phyloP scores from a whole-genome alignment of 306 rosid species.

The Quercus mongolica region DNA sequence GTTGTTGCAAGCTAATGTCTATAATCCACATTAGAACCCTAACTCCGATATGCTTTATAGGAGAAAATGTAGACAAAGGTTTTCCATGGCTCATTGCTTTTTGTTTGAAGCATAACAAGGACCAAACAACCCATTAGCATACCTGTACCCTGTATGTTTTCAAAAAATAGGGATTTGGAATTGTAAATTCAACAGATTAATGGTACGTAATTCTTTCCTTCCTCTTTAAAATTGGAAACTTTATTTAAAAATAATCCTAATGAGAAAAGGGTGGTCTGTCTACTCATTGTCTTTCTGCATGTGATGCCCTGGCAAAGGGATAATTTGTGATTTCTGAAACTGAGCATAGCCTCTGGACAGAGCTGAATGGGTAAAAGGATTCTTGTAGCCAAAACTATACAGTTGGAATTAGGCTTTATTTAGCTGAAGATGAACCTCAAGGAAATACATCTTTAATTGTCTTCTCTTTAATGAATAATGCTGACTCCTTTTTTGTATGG shows the following conservation, averaged over 20 bases:
- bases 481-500: not conserved
- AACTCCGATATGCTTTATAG: not conserved
- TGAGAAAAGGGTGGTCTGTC: not conserved
- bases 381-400: not conserved
- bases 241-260: not conserved
- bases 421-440: not conserved
- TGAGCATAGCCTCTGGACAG: not conserved
- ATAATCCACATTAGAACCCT: not conserved
- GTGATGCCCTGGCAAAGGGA: not conserved
- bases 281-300: not conserved
- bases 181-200: not conserved
- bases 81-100: not conserved
- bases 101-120: not conserved
- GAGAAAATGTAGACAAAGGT: not conserved
- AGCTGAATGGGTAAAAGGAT: not conserved
- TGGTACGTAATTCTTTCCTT: not conserved
- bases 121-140: not conserved
- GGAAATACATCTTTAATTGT: not conserved
- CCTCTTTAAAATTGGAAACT: not conserved
- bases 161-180: not conserved
- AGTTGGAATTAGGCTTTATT: not conserved
- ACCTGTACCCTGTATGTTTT: not conserved
- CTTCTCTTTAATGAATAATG: not conserved
- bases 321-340: not conserved
- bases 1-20: not conserved